These are phyloP conservation scores for Suillus ampliporus DNA, from an alignment of 768 basidiomycete genomes.

Conservation along the genomic window DNA sequence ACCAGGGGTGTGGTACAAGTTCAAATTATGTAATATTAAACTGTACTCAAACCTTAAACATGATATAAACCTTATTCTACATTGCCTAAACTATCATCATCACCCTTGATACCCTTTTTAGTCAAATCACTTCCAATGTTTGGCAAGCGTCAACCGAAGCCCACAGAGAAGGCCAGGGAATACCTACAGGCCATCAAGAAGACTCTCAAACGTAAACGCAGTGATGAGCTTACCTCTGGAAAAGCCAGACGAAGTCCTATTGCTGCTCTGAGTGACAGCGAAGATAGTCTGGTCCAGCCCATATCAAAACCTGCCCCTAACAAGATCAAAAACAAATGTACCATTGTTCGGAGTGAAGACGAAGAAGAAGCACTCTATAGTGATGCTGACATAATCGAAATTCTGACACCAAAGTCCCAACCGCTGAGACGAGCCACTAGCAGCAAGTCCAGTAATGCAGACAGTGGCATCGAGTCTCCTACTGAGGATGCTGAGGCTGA, in stretches of 20 bases:
- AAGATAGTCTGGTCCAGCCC: background rate
- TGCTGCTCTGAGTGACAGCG: background rate
- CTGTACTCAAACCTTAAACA: background rate
- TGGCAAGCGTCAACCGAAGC: background rate
- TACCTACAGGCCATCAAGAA: background rate
- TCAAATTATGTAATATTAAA: background rate
- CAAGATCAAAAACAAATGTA: background rate
- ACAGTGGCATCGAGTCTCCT: no score
- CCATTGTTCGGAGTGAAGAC: background rate
- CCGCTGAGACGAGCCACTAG: no score
- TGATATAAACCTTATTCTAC: background rate
- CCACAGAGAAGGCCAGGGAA: background rate
- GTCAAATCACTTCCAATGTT: background rate
- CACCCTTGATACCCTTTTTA: background rate
- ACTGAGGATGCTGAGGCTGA: no score
- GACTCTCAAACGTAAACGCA: background rate
- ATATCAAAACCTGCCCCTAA: background rate
- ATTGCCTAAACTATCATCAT: background rate
- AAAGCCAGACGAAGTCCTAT: background rate
- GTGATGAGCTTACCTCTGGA: background rate
- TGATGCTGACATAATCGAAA: background rate
- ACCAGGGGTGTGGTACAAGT: conserved; percentile 1
- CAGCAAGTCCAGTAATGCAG: no score
- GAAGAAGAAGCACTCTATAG: background rate
- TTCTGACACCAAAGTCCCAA: no score